These are phyloP conservation scores for Deinandra increscens DNA, from an alignment of 129 eudicot genomes.

Conservation along the genomic window DNA sequence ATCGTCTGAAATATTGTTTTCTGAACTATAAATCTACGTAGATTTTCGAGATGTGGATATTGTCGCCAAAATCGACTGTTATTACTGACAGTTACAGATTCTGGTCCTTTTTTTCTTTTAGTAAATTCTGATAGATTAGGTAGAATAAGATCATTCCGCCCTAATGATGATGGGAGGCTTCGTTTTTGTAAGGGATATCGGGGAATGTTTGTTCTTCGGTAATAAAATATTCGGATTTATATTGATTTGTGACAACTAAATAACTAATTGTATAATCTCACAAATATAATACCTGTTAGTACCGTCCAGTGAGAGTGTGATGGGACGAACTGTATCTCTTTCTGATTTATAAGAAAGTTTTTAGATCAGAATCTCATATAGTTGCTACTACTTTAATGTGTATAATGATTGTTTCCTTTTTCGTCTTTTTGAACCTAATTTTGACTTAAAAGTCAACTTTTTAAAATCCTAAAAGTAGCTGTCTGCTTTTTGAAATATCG, in stretches of 20 bases:
- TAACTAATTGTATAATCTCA: too few relatives aligned
- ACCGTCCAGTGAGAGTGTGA: too few relatives aligned
- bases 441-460: conserved; percentile 18
- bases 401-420: neutral
- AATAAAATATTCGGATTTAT: neutral
- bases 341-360: too few relatives aligned
- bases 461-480: conserved; percentile 7
- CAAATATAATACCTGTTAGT: too few relatives aligned
- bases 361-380: too few relatives aligned
- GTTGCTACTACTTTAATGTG: neutral
- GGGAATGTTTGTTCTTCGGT: neutral
- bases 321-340: too few relatives aligned
- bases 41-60: conserved; percentile 5
- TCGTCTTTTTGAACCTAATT: conserved; percentile 10
- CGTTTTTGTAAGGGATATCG: neutral
- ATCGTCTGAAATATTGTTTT: neutral
- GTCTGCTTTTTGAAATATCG: neutral
- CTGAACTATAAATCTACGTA: neutral
- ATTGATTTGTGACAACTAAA: conserved; percentile 26
- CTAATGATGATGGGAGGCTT: neutral
- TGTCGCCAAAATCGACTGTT: neutral
- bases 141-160: neutral
- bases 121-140: neutral
- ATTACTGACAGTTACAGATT: neutral
- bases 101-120: neutral